Evolutionary conservation across 805 yeast genomes (phyloP).

Genomic region (Ogataea paraovalis): DNA sequence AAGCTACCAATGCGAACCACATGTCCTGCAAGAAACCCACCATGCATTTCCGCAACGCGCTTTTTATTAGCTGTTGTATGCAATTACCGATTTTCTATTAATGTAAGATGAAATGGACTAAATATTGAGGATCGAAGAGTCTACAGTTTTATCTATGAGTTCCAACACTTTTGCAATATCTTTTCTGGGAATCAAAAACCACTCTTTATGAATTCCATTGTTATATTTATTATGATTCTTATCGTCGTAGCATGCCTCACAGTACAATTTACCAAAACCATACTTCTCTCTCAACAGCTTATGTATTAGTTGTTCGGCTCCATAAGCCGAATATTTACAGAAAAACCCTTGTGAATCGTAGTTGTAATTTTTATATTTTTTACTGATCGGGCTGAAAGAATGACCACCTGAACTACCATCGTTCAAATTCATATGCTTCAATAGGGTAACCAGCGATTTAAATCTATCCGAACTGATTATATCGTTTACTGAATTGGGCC

Average conservation of each 20-base stretch:
- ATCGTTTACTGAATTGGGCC: constrained; percentile 28
- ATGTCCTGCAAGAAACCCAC: too few species aligned
- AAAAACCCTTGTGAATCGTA: constrained; percentile 34
- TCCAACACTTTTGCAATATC: constrained; percentile 33
- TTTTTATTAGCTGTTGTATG: too few species aligned
- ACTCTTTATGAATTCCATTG: constrained; percentile 42
- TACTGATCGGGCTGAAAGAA: too few species aligned
- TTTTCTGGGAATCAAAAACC: constrained; percentile 51
- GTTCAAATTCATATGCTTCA: constrained; percentile 8
- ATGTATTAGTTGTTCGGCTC: constrained; percentile 43
- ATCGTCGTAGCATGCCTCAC: constrained; percentile 39
- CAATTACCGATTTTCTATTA: too few species aligned
- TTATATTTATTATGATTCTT: not conserved
- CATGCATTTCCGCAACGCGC: too few species aligned
- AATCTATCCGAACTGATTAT: constrained; percentile 16
- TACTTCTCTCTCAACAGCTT: constrained; percentile 32
- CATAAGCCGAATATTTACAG: constrained; percentile 26
- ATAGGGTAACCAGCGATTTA: constrained; percentile 7
- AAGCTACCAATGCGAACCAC: too few species aligned
- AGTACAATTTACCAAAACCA: constrained; percentile 46
- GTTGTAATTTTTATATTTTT: constrained; percentile 18
- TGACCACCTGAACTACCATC: not conserved
- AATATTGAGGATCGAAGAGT: too few species aligned
- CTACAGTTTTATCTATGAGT: constrained; percentile 32
- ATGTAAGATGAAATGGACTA: too few species aligned